Conservation (phyloP, 768 basidiomycete genomes). For the Saitozyma sp. region DNA sequence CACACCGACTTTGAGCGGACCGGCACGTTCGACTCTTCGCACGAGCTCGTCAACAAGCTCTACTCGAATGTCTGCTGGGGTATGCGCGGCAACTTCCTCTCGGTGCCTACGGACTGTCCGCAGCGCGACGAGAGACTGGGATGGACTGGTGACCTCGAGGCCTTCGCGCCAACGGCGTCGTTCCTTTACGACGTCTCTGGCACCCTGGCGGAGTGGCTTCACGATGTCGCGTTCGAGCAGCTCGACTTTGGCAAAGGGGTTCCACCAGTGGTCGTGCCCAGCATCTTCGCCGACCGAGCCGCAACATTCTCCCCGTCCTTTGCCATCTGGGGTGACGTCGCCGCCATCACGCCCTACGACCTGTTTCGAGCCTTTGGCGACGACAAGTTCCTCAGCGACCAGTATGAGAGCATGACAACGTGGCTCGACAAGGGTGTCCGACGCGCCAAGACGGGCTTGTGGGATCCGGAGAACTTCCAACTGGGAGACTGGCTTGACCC, state of each 20-base stretch:
- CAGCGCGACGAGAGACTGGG: constrained; percentile 44
- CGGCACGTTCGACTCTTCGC: constrained; percentile 23
- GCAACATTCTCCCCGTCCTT: background rate
- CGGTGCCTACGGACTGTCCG: constrained; percentile 40
- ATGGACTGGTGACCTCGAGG: constrained; percentile 43
- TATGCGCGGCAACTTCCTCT: constrained; percentile 27
- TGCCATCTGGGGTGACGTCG: constrained; percentile 31
- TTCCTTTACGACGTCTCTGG: constrained; percentile 32
- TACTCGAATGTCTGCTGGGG: constrained; percentile 34
- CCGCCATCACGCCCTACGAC: constrained; percentile 36
- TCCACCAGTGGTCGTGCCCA: constrained; percentile 39
- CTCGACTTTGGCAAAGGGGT: constrained; percentile 23
- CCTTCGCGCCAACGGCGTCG: constrained; percentile 33
- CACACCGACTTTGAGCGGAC: constrained; percentile 30
- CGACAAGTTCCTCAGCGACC: constrained; percentile 18
- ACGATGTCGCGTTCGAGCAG: constrained; percentile 41
- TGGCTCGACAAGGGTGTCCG: constrained; percentile 43
- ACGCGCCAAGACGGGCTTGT: constrained; percentile 32
- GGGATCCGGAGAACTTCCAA: constrained; percentile 19
- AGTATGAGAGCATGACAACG: constrained; percentile 39
- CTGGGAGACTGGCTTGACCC: constrained; percentile 44
- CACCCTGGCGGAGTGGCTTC: constrained; percentile 33
- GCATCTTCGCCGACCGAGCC: constrained; percentile 13
- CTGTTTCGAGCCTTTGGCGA: constrained; percentile 38
- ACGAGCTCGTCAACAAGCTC: constrained; percentile 26